Conservation (phyloP, 2,329 filamentous ascomycete genomes). For the Fusarium ambrosium region DNA sequence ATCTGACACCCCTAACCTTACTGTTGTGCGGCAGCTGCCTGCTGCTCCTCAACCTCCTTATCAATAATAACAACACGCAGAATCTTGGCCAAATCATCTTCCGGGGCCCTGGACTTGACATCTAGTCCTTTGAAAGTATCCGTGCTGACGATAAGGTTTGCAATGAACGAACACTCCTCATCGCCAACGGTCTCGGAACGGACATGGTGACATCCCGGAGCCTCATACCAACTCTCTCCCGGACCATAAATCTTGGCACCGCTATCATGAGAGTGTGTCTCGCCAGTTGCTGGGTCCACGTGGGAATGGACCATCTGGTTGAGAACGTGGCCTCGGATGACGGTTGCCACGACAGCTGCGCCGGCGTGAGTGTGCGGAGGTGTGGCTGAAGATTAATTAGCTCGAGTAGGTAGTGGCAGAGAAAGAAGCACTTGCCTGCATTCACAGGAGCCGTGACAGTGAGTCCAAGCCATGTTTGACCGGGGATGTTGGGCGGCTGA, state of each 20-base stretch:
- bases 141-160: slow-evolving; percentile 25
- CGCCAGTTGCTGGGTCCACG: slow-evolving; percentile 16
- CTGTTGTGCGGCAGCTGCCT: not conserved
- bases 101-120: slow-evolving; percentile 5
- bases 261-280: slow-evolving; percentile 11
- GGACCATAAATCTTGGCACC: slow-evolving; percentile 33
- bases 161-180: slow-evolving; percentile 28
- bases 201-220: slow-evolving; percentile 35
- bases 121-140: slow-evolving; percentile 28
- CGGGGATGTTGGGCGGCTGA: slow-evolving; percentile 23
- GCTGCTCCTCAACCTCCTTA: slow-evolving; percentile 26
- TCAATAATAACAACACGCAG: slow-evolving; percentile 28
- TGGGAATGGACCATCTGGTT: slow-evolving; percentile 35
- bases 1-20: not conserved
- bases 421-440: slow-evolving; percentile 2
- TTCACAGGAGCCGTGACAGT: slow-evolving; percentile 23
- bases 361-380: slow-evolving; percentile 33
- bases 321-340: slow-evolving; percentile 27
- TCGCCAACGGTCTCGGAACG: slow-evolving; percentile 31
- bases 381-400: slow-evolving; percentile 10
- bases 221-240: slow-evolving; percentile 37
- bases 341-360: slow-evolving; percentile 25
- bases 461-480: slow-evolving; percentile 25
- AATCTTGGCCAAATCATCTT: slow-evolving; percentile 28
- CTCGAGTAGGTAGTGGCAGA: too few relatives aligned